These are phyloP conservation scores for Pinus tabuliformis DNA, from an alignment of 75 land plant genomes.

Conservation along the genomic window DNA sequence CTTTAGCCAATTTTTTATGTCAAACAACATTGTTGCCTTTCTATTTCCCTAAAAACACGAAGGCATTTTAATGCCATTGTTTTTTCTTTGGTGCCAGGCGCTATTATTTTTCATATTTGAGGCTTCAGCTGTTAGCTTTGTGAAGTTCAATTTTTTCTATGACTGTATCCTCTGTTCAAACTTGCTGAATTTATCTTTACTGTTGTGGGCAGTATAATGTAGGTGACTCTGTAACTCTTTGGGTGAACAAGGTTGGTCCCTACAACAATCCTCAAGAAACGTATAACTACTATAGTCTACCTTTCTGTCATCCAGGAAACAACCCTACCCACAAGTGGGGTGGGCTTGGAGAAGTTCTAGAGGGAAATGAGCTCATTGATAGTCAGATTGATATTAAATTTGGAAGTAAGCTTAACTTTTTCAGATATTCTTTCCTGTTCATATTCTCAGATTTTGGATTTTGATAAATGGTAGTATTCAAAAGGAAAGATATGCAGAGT, in stretches of 20 bases:
- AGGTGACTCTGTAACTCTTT: conserved; percentile 55
- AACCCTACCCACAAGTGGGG: conserved; percentile 72
- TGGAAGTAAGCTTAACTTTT: too few species aligned
- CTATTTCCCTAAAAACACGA: too few species aligned
- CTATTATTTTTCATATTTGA: too few species aligned
- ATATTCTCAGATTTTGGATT: too few species aligned
- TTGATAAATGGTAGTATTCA: too few species aligned
- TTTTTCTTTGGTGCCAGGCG: not conserved
- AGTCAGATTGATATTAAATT: too few species aligned
- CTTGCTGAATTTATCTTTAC: not conserved
- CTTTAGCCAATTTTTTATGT: too few species aligned
- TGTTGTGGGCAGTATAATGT: too few species aligned
- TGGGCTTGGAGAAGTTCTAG: conserved; percentile 77
- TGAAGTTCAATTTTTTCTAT: not conserved
- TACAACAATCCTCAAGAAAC: conserved; percentile 85
- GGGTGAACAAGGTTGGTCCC: conserved; percentile 87
- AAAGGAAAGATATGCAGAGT: too few species aligned
- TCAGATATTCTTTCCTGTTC: too few species aligned
- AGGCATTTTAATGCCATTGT: too few species aligned
- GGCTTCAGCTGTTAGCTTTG: not conserved
- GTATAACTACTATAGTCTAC: conserved; percentile 72
- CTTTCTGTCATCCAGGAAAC: conserved; percentile 50
- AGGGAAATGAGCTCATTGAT: conserved; percentile 81
- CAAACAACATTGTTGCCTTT: too few species aligned
- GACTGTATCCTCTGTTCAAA: not conserved